Evolutionary conservation across 208 protist genomes (phyloP).

Genomic region (Leptomonas pyrrhocoris): DNA sequence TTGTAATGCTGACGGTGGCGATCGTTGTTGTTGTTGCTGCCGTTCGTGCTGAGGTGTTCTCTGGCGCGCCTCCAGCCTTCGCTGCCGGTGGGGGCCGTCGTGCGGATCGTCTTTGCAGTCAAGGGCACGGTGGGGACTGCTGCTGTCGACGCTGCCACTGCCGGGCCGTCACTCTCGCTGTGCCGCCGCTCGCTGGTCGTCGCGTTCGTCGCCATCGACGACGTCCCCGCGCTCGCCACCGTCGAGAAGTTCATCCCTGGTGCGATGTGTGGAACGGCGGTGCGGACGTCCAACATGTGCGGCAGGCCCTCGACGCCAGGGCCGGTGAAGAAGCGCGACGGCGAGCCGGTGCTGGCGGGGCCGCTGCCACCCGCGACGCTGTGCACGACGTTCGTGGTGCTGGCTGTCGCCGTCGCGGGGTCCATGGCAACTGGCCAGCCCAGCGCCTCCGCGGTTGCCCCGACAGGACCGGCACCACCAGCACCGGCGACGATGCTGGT

Average conservation of each 20-base stretch:
- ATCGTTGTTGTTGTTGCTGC: constrained; percentile 1
- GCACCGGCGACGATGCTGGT: not conserved
- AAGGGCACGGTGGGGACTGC: not conserved
- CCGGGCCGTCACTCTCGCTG: not conserved
- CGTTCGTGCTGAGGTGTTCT: no score
- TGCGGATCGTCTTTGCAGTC: not conserved
- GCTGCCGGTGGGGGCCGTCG: no score
- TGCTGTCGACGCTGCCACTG: not conserved
- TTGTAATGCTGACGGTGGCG: not conserved
- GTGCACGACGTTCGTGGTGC: not conserved
- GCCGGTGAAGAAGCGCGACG: constrained; percentile 17
- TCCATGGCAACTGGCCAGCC: constrained; percentile 11
- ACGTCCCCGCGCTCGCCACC: not conserved
- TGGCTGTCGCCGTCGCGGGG: not conserved
- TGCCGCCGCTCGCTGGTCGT: not conserved
- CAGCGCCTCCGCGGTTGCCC: not conserved
- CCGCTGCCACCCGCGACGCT: not conserved
- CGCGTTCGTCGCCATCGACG: not conserved
- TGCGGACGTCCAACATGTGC: constrained; percentile 9
- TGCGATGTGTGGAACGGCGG: constrained; percentile 1
- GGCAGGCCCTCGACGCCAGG: constrained; percentile 9
- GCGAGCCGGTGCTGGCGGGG: constrained; percentile 3
- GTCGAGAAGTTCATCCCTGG: constrained; percentile 12
- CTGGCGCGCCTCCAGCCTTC: no score
- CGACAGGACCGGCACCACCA: not conserved